Percentiles rank a stretch among this genome's conserved stretches.
Conservation (phyloP, 2,329 filamentous ascomycete genomes). For the Trichoderma asperellum region DNA sequence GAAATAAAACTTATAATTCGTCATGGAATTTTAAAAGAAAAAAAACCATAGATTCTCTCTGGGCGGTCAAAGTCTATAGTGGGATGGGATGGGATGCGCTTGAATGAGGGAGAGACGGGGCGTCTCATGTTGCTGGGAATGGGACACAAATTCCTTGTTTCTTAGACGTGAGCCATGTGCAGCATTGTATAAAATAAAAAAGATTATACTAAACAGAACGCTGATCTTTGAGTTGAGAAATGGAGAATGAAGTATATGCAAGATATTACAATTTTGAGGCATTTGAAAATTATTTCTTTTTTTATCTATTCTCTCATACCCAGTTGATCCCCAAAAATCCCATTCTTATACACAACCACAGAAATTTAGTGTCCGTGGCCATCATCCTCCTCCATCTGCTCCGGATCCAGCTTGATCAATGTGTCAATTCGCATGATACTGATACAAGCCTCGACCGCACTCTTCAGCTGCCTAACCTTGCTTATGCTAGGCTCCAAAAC, state of each 20-base stretch:
- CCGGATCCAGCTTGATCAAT: constrained; percentile 95
- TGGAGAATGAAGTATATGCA: background rate
- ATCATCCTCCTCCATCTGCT: constrained; percentile 75
- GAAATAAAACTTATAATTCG: constrained; percentile 18
- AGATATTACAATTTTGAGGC: constrained; percentile 13
- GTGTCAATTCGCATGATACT: constrained; percentile 99
- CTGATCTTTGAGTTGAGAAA: background rate
- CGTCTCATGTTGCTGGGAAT: constrained; percentile 19
- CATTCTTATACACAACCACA: constrained; percentile 24
- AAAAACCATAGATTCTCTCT: constrained; percentile 27
- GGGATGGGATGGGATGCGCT: background rate
- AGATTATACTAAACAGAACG: constrained; percentile 36
- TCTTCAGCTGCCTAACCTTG: constrained; percentile 98
- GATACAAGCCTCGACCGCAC: constrained; percentile 96
- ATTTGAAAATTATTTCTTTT: constrained; percentile 34
- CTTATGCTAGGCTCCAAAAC: constrained; percentile 97
- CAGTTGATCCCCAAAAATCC: background rate
- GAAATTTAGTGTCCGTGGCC: constrained; percentile 75
- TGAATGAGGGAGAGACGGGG: constrained; percentile 10
- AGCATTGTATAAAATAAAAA: constrained; percentile 45
- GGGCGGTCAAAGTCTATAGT: constrained; percentile 28
- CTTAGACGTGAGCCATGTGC: constrained; percentile 43
- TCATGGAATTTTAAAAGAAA: constrained; percentile 11
- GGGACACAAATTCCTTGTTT: constrained; percentile 34
- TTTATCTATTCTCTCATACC: constrained; percentile 12